Base-by-base conservation (phyloP, 306 rosid species). In the Trifolium dubium region DNA sequence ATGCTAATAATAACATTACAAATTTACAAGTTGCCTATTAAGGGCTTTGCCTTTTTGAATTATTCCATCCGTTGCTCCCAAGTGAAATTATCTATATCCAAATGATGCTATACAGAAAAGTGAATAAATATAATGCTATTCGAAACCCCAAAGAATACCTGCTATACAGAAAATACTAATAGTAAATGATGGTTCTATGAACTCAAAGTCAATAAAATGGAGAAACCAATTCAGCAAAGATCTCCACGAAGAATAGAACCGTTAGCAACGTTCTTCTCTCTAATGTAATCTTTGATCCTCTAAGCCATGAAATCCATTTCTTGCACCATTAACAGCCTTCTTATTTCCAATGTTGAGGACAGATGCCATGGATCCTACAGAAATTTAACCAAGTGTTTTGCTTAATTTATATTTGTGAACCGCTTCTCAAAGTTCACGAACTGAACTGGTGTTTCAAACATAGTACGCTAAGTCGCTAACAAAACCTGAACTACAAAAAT, bases 331-430 rank as follows among this genome's bases (percentile, higher is more conserved):
- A 34, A 80, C 88, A 86, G 64, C 85, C 77, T 84, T 87, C 37
- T 76, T 84, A 34, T 85, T 90, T 60, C 88, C 79, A 58, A 82
- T 86, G 32, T 79, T 78, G 14, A 82, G 65, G 64, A 77, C 86
- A 81, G 92, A 80, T 39, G 85, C 86, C 88, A 86, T 72, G 55
- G 59, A 83, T 85, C 93, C 98, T 90, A 60, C 10, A 86, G 61
- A 82, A 86, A 64, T 81, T 66, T 76, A 65, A 68, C 61, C 60
- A 23, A 28, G 55, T 8, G 66, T 46, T 80, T 39, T 70, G 65
- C 18, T 56, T 71, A 64, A 23, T 23, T 23, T 23, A 23, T 23
- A 23, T 23, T 23, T 23, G 23, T 23, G 23, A 23, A 23, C 56
- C 8, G 10, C 6, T 10, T 50, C 56, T 50, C 56, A 15, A 4